Conservation (phyloP, 75 land plant species). For the Cupressus sempervirens region DNA sequence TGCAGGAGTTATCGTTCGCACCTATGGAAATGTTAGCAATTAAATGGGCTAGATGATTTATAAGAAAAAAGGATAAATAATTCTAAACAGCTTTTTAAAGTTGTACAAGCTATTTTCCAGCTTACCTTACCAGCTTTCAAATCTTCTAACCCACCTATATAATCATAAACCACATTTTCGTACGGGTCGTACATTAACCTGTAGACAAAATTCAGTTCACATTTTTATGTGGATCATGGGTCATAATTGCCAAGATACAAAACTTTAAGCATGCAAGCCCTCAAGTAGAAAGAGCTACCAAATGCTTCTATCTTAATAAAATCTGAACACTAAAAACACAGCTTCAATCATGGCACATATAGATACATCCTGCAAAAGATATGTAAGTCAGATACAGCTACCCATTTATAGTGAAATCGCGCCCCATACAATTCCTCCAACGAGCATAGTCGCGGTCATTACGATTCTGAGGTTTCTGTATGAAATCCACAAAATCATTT, state of each 20-base stretch:
- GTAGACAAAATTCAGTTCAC: constrained; percentile 16
- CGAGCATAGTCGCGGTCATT: constrained; percentile 60
- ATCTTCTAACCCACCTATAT: constrained; percentile 85
- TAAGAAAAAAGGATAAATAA: neutral
- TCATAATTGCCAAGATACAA: neutral
- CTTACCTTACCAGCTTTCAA: constrained; percentile 70
- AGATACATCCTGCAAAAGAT: constrained; percentile 1
- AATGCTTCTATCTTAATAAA: neutral
- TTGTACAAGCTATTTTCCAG: constrained; percentile 14
- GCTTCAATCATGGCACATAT: neutral
- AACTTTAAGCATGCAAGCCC: neutral
- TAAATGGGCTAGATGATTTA: neutral
- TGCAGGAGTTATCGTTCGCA: constrained; percentile 84
- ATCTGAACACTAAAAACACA: neutral
- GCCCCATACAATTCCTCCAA: constrained; percentile 74
- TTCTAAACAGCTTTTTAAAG: neutral
- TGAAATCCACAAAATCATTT: constrained; percentile 10
- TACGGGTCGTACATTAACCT: constrained; percentile 96
- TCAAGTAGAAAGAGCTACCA: neutral
- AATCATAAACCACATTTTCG: constrained; percentile 67
- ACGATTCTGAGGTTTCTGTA: constrained; percentile 28
- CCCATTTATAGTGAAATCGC: constrained; percentile 98
- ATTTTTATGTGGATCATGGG: neutral
- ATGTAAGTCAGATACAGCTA: constrained; percentile 12
- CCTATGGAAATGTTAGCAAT: constrained; percentile 26